Base-by-base conservation (phyloP, 495 filamentous ascomycete genomes). In the Trichoderma orchidacearum region DNA sequence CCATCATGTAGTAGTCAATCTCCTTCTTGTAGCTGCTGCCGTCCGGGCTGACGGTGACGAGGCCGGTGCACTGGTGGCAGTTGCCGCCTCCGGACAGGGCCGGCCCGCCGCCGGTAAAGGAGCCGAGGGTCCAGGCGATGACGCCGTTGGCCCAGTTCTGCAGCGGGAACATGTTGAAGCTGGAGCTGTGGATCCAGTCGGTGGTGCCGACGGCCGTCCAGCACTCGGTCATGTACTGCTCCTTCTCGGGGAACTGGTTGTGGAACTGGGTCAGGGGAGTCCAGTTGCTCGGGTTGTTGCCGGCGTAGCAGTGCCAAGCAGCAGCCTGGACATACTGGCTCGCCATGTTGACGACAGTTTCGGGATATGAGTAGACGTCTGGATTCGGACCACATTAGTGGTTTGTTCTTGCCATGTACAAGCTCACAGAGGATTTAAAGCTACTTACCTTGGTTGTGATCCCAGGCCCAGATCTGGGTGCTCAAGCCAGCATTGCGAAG, bases 221-320 rank as follows among this genome's bases (percentile, higher is more conserved):
- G 61, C 79, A 82, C 63, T 82, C 79, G 15, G 78, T 80, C 79
- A 82, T 82, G 62, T 77, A 80, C 63, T 81, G 78, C 5, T 66
- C 68, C 7, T 69, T 67, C 25, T 54, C 50, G 0, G 76, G 75
- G 59, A 77, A 76, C 0, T 59, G 60, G 54, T 73, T 62, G 58
- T 78, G 72, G 59, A 81, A 80, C 25, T 69, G 54, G 15, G 66
- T 74, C 30, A 82, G 61, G 3, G 78, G 76, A 5, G 65, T 67
- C 77, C 78, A 82, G 62, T 79, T 65, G 2, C 72, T 59, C 21
- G 66, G 60, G 31, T 59, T 61, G 13, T 48, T 48, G 21, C 41
- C 41, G 41, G 72, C 73, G 59, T 82, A 81, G 64, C 79, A 82
- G 57, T 82, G 79, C 79, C 78, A 80, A 6, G 78, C 79, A 0